Base-by-base conservation (phyloP, 176 grass and related monocot species). In the Rhipidocladum racemiflorum region DNA sequence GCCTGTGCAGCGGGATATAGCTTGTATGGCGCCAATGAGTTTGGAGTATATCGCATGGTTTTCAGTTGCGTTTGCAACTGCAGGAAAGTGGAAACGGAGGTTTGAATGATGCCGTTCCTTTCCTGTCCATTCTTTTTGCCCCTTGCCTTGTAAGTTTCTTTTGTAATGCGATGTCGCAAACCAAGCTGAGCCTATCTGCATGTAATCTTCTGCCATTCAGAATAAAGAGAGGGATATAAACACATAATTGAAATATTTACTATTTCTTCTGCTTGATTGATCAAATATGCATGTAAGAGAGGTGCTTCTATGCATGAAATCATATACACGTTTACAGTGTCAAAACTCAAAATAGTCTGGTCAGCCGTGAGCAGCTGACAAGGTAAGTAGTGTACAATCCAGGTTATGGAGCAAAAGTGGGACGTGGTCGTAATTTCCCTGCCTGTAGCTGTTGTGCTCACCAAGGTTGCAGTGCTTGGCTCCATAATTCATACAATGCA, bases 221-320 rank as follows among this genome's bases (percentile, higher is more conserved):
- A 90, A 94, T 91, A 94, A 89, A 65, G 76, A 89, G 84, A 85
- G 66, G 75, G 44, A 43, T 60, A 63, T 25, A 82, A 75, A 85
- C 46, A 83, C 74, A 62, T 38, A 53, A 29, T 40, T 9, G 5
- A 42, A 56, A 30, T 39, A 71, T 63, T 48, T 70, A 14, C 2
- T 12, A 45, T 17, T 28, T 72, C 28, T 50, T 74, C 3, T 70
- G 69, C 39, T 64, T 53, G 9, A 23, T 64, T 53, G 20, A 18
- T 56, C 44, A 8, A n/a, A 57, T 63, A 70, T 68, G 0, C 51
- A 7, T 75, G 50, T 74, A 35, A n/a, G n/a, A n/a, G n/a, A n/a
- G n/a, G n/a, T n/a, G n/a, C n/a, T n/a, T n/a, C n/a, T 63, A 70
- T 68, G 0, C 51, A 7, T 75, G 50, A 68, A 35, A 60, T 60